phyloP scores from a whole-genome alignment of 371 early-diverging fungal genomes.

The Umbelopsis sp. region DNA sequence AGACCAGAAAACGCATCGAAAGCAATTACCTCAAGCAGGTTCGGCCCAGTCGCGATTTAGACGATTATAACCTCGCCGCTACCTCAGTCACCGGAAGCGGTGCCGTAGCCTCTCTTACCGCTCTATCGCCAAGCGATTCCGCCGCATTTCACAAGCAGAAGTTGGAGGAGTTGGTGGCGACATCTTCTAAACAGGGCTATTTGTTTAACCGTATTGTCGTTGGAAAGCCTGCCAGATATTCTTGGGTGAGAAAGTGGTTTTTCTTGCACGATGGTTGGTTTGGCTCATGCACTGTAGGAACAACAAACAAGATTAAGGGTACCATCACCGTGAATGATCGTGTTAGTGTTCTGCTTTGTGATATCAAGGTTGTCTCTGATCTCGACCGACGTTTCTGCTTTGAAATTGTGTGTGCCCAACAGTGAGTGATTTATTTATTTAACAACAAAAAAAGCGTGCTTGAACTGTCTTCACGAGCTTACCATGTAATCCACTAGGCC shows the following conservation, averaged over 20 bases:
- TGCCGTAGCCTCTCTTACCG: conserved; percentile 1
- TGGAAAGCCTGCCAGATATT: conserved; percentile 37
- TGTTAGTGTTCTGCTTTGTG: conserved; percentile 65
- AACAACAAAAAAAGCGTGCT: not conserved
- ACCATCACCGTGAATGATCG: conserved; percentile 59
- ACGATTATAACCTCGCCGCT: conserved; percentile 28
- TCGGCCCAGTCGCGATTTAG: conserved; percentile 40
- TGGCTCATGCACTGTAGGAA: conserved; percentile 52
- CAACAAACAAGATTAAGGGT: conserved; percentile 55
- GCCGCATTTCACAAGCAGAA: conserved; percentile 6
- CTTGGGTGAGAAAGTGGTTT: conserved; percentile 62
- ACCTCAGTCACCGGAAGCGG: conserved; percentile 17
- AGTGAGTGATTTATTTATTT: conserved; percentile 39
- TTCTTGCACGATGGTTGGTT: conserved; percentile 64
- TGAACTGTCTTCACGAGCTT: not conserved
- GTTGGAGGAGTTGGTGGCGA: not conserved
- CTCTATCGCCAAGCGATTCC: not conserved
- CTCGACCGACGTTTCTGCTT: conserved; percentile 75
- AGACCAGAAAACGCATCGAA: conserved; percentile 35
- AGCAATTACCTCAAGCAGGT: conserved; percentile 39
- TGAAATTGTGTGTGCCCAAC: conserved; percentile 69
- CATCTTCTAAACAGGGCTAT: conserved; percentile 40
- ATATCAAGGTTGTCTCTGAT: conserved; percentile 52
- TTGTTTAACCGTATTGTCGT: conserved; percentile 29
- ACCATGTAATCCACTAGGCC: conserved; percentile 26